Percentiles rank a stretch among this genome's conserved stretches.
Conservation (phyloP, 345 rosid genomes). For the Hibiscus syriacus region DNA sequence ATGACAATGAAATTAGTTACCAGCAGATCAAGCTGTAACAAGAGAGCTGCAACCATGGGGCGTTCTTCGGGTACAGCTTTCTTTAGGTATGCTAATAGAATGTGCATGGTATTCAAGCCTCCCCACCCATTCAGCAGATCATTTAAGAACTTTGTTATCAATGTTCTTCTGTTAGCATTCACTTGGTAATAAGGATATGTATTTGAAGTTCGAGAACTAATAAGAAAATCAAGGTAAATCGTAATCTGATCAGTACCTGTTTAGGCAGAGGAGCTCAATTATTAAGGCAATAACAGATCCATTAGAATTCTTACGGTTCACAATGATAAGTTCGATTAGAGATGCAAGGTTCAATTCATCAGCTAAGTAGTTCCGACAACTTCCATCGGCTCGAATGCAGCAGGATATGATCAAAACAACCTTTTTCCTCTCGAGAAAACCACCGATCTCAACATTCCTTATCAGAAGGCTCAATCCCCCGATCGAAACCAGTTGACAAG, state of each 20-base stretch:
- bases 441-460: conserved; percentile 27
- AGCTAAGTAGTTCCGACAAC: conserved; percentile 43
- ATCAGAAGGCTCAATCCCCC: conserved; percentile 46
- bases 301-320: conserved; percentile 18
- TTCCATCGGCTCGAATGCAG: conserved; percentile 40
- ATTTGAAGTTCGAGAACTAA: not conserved
- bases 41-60: conserved; percentile 42
- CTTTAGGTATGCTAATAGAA: conserved; percentile 40
- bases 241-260: conserved; percentile 26
- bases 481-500: conserved; percentile 36
- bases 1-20: conserved; percentile 22
- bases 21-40: conserved; percentile 60
- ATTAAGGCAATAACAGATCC: conserved; percentile 28
- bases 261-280: conserved; percentile 40
- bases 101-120: conserved; percentile 47
- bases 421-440: conserved; percentile 27
- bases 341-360: conserved; percentile 38
- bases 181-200: conserved; percentile 3
- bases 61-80: conserved; percentile 41
- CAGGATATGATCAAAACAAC: conserved; percentile 32
- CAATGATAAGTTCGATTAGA: conserved; percentile 45
- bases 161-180: conserved; percentile 31
- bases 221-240: not conserved
- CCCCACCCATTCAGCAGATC: conserved; percentile 34
- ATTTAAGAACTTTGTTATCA: conserved; percentile 26